These are phyloP conservation scores for Aspergillus ustus DNA, from an alignment of 2,329 filamentous ascomycete genomes.

Conservation along the genomic window DNA sequence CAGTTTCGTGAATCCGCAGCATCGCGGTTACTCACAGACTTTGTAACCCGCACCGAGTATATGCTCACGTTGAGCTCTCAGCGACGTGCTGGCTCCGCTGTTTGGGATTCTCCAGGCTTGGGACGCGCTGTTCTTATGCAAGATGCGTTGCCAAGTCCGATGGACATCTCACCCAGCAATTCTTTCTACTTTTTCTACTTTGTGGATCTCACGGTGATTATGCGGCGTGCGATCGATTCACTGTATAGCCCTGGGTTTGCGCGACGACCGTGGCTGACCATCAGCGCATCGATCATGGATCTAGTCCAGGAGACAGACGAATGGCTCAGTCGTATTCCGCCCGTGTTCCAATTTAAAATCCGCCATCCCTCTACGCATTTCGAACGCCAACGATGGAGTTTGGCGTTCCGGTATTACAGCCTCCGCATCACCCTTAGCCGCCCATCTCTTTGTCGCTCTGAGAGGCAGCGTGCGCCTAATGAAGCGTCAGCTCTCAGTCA, in stretches of 20 bases:
- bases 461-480: constrained; percentile 29
- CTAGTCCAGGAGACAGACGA: constrained; percentile 10
- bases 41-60: constrained; percentile 21
- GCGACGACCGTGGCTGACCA: constrained; percentile 9
- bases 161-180: constrained; percentile 37
- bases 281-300: constrained; percentile 13
- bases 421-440: constrained; percentile 34
- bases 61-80: constrained; percentile 23
- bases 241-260: constrained; percentile 41
- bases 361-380: constrained; percentile 17
- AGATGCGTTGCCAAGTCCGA: constrained; percentile 30
- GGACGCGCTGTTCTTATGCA: constrained; percentile 24
- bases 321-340: constrained; percentile 5
- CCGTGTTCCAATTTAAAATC: constrained; percentile 3
- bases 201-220: constrained; percentile 42
- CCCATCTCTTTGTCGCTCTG: constrained; percentile 47
- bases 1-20: constrained; percentile 40
- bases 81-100: constrained; percentile 21
- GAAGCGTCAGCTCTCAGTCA: constrained; percentile 39
- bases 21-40: constrained; percentile 37
- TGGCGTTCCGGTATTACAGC: constrained; percentile 40
- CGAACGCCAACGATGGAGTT: constrained; percentile 40
- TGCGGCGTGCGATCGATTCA: constrained; percentile 41
- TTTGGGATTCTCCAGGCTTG: constrained; percentile 15
- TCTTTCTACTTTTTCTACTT: constrained; percentile 44